phyloP scores from a whole-genome alignment of 306 rosid species.

The Hippophae gyantsensis region DNA sequence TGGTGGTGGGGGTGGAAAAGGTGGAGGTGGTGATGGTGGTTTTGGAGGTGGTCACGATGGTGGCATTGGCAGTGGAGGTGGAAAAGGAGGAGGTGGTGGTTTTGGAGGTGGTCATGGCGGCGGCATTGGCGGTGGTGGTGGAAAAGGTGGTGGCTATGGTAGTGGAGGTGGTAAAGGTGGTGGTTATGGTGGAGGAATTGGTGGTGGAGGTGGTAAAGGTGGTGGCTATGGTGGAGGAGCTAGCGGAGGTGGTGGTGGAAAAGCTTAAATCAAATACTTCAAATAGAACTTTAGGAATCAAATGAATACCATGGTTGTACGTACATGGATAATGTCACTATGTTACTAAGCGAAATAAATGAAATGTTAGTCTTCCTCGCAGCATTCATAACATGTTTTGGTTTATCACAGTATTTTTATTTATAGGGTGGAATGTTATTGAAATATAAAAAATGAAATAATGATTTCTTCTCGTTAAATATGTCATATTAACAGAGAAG shows the following conservation, averaged over 20 bases:
- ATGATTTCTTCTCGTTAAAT: too few species aligned
- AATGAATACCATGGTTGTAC: not conserved
- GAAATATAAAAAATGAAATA: too few species aligned
- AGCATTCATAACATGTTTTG: too few species aligned
- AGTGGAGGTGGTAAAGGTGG: not conserved
- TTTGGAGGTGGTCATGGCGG: not conserved
- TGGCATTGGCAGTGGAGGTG: not conserved
- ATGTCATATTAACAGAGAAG: too few species aligned
- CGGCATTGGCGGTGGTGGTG: not conserved
- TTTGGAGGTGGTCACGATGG: constrained; percentile 4
- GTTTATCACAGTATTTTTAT: too few species aligned
- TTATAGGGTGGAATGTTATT: too few species aligned
- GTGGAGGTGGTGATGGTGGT: constrained; percentile 3
- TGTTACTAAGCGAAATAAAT: too few species aligned
- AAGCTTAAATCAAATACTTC: not conserved
- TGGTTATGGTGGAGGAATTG: not conserved
- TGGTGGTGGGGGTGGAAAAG: not conserved
- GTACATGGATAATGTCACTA: not conserved
- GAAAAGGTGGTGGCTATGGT: too few species aligned
- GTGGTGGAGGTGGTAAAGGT: too few species aligned
- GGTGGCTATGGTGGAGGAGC: constrained; percentile 2
- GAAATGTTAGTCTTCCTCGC: too few species aligned
- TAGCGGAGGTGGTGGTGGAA: not conserved
- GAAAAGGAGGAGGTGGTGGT: not conserved
- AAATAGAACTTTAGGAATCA: not conserved